Evolutionary conservation across 2,329 filamentous ascomycete species (phyloP), one percentile per base, ranked within the genome.

Genomic region (Trichoderma guizhouense): DNA sequence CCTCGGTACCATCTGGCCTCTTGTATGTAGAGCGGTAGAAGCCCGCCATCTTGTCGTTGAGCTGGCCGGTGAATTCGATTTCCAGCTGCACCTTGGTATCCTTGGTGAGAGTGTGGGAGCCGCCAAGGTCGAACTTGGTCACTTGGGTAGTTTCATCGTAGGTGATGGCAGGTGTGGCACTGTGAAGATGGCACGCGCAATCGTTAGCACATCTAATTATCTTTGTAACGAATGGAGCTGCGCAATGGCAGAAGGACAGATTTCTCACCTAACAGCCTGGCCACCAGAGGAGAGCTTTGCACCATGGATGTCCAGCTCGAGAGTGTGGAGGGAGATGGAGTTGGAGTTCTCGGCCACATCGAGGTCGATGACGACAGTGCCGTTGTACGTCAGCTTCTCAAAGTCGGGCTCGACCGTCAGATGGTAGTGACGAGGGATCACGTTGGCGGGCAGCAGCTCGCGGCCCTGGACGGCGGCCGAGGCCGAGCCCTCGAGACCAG

Each of bases 1-100:
- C 93, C 72, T 91, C 90, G 73, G 89, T 89, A 51, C 95, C 95
- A 78, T 96, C 90, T 63, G 89, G 83, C 73, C 90, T 91, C 86
- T 96, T 97, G 86, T 95, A 98, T 7, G 94, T 97, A 1, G 94
- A 97, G 72, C 95, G 90, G 84, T 98, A 98, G 88, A 98, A 98
- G 62, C 95, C 95, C 63, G 95, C 95, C 94, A 98, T 97, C 83
- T 96, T 95, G 81, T 97, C 93, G 82, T 97, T 97, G 78, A 97
- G 84, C 57, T 86, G 87, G 53, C 94, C 94, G 11, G 89, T 91
- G 82, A 97, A 97, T 58, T 81, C 80, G 72, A 87, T 82, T 43
- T 81, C 81, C 68, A 76, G 89, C 89, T 78, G 90, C 24, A 92
- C 93, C 85, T 94, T 95, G 78, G 88, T 87, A 28, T 93, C 94